A percentile compares a stretch with the other conserved stretches of the same genome.
Evolutionary conservation across 768 basidiomycete genomes (phyloP).

Genomic region (Podaxis sp.): DNA sequence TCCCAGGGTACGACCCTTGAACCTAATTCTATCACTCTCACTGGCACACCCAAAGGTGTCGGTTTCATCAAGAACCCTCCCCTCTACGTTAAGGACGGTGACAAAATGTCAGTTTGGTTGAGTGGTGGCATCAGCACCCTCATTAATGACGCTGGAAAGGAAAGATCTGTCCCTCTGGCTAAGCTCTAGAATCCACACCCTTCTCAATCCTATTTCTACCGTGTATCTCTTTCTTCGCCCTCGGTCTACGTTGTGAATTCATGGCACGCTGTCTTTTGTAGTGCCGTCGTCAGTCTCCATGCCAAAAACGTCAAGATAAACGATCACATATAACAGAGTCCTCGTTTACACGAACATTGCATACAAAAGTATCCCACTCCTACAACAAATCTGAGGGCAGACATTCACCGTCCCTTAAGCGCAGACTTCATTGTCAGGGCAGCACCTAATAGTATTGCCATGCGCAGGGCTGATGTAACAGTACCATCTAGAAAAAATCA

Average conservation of each 20-base stretch:
- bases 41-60: slow-evolving; percentile 80
- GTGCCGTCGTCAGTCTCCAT: not conserved
- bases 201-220: not conserved
- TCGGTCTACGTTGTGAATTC: not conserved
- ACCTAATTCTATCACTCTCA: slow-evolving; percentile 80
- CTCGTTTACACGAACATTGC: not conserved
- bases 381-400: not conserved
- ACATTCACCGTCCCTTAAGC: not conserved
- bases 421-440: not conserved
- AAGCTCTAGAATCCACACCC: slow-evolving; percentile 3
- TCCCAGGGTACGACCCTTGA: slow-evolving; percentile 85
- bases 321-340: not conserved
- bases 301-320: not conserved
- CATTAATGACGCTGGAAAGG: slow-evolving; percentile 76
- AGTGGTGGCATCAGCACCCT: slow-evolving; percentile 77
- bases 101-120: slow-evolving; percentile 66
- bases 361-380: not conserved
- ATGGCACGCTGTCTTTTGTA: not conserved
- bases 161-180: slow-evolving; percentile 25
- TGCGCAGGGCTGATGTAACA: not conserved
- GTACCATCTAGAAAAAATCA: not conserved
- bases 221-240: not conserved
- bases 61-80: slow-evolving; percentile 76
- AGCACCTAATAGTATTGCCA: not conserved
- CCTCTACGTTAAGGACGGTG: slow-evolving; percentile 69